phyloP scores from a whole-genome alignment of 345 rosid genomes.

The Cardamine chenopodiifolia region DNA sequence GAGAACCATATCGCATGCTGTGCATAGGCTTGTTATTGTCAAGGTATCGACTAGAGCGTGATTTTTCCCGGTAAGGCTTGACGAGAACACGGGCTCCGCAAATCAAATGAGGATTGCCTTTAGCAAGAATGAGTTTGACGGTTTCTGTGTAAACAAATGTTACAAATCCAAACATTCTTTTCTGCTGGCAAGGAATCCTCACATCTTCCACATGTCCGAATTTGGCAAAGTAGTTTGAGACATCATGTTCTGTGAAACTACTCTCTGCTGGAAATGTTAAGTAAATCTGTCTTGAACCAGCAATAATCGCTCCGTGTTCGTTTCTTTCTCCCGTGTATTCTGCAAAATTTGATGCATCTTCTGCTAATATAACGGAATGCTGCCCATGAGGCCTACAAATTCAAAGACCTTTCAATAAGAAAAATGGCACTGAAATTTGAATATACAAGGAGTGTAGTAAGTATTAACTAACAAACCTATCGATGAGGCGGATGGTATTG shows the following conservation, averaged over 20 bases:
- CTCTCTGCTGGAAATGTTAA: constrained; percentile 96
- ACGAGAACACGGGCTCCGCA: constrained; percentile 96
- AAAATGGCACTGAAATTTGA: background rate
- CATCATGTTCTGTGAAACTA: constrained; percentile 79
- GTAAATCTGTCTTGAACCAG: constrained; percentile 87
- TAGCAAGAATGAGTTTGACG: constrained; percentile 67
- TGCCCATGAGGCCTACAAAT: constrained; percentile 91
- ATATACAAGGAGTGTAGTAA: background rate
- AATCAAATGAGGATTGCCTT: constrained; percentile 94
- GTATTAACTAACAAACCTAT: constrained; percentile 55
- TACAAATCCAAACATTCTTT: constrained; percentile 96
- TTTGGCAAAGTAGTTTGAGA: constrained; percentile 77
- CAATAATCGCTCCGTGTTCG: constrained; percentile 60
- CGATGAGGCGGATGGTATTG: constrained; percentile 80
- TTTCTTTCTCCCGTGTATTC: constrained; percentile 59
- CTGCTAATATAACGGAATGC: constrained; percentile 82
- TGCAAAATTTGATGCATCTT: constrained; percentile 70
- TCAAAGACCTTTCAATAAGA: background rate
- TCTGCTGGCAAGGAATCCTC: constrained; percentile 92
- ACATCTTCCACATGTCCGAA: constrained; percentile 93
- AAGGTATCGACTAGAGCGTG: constrained; percentile 69
- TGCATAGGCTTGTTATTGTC: constrained; percentile 59
- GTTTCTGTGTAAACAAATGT: constrained; percentile 73
- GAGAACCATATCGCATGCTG: constrained; percentile 47
- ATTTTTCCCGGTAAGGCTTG: constrained; percentile 92